phyloP scores from a whole-genome alignment of 495 filamentous ascomycete species.

The Lichenothelia convexa region DNA sequence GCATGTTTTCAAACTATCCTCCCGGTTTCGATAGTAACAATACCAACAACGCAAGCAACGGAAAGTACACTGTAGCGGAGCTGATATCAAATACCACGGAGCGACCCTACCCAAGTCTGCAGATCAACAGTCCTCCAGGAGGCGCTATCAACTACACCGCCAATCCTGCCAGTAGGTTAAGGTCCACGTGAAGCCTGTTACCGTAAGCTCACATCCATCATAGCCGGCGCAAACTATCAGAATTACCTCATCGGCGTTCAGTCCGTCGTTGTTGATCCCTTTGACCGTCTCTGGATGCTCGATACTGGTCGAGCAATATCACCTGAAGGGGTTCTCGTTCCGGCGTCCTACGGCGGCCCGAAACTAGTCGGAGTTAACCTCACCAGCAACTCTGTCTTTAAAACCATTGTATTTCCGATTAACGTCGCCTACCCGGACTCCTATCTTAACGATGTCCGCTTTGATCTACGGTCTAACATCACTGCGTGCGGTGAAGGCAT shows the following conservation, averaged over 20 bases:
- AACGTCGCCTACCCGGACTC: slow-evolving; percentile 24
- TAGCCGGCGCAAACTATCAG: slow-evolving; percentile 21
- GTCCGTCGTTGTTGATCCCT: slow-evolving; percentile 25
- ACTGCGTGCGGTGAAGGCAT: slow-evolving; percentile 22
- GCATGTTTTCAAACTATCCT: slow-evolving; percentile 31
- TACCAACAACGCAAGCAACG: slow-evolving; percentile 14
- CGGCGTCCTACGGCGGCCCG: slow-evolving; percentile 23
- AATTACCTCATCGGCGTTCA: slow-evolving; percentile 29
- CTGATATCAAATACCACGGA: slow-evolving; percentile 22
- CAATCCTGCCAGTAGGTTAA: slow-evolving; percentile 14
- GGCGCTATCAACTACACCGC: slow-evolving; percentile 29
- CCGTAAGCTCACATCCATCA: background rate
- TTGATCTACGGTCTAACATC: slow-evolving; percentile 23
- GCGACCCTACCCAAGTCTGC: slow-evolving; percentile 21
- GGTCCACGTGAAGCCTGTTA: background rate
- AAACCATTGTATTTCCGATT: slow-evolving; percentile 27
- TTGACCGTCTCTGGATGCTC: slow-evolving; percentile 29
- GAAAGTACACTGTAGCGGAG: slow-evolving; percentile 26
- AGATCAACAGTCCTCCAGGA: slow-evolving; percentile 27
- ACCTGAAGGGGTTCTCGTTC: slow-evolving; percentile 21
- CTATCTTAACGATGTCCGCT: slow-evolving; percentile 31
- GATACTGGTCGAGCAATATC: slow-evolving; percentile 26
- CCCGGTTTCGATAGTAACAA: slow-evolving; percentile 24
- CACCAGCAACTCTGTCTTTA: slow-evolving; percentile 21
- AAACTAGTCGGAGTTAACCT: slow-evolving; percentile 27